phyloP scores from a whole-genome alignment of 495 filamentous ascomycete genomes.

The Chlorociboria aeruginascens region DNA sequence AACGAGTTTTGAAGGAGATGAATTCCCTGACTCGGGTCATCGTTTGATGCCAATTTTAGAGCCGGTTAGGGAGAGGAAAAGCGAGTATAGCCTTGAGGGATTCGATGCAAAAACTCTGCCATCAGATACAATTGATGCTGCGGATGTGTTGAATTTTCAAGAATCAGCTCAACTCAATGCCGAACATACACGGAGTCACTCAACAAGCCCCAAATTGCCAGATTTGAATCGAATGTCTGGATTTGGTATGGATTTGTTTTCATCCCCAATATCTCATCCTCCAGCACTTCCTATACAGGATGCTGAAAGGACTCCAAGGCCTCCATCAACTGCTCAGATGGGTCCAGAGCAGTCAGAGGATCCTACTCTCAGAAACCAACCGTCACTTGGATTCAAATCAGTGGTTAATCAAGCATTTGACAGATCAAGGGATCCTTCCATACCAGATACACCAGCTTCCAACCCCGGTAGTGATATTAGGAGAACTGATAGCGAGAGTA shows the following conservation, averaged over 20 bases:
- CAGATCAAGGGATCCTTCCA: slow-evolving; percentile 27
- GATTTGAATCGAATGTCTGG: slow-evolving; percentile 53
- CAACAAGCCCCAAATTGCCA: slow-evolving; percentile 45
- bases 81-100: slow-evolving; percentile 41
- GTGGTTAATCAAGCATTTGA: slow-evolving; percentile 63
- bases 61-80: slow-evolving; percentile 44
- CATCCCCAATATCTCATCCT: not conserved
- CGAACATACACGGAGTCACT: slow-evolving; percentile 16
- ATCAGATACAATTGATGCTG: not conserved
- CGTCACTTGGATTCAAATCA: slow-evolving; percentile 50
- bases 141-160: not conserved
- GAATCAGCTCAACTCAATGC: not conserved
- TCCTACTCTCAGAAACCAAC: slow-evolving; percentile 5
- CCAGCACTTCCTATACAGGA: not conserved
- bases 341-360: slow-evolving; percentile 1
- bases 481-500: slow-evolving; percentile 53
- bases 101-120: slow-evolving; percentile 15
- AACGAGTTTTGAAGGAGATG: slow-evolving; percentile 16
- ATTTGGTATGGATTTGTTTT: slow-evolving; percentile 36
- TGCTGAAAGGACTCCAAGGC: not conserved
- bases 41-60: slow-evolving; percentile 31
- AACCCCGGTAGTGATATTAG: slow-evolving; percentile 32
- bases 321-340: not conserved
- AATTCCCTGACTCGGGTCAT: slow-evolving; percentile 21
- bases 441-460: slow-evolving; percentile 47